Evolutionary conservation across 1,284 basidiomycete genomes (phyloP), one percentile per base, ranked within the genome.

Genomic region (Sanghuangporus weigelae): DNA sequence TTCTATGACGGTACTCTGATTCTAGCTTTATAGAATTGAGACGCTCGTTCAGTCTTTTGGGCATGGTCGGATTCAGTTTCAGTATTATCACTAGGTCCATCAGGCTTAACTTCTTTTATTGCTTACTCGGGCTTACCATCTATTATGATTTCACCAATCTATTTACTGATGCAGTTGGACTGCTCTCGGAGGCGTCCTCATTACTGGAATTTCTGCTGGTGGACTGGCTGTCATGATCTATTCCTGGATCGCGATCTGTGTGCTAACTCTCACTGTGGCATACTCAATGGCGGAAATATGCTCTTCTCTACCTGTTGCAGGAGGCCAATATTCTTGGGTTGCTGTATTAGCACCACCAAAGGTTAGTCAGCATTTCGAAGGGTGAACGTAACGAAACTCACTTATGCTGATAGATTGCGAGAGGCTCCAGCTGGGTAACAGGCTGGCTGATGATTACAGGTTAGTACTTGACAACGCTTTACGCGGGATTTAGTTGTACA

Each of bases 181-280:
- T 38, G 63, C 63, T 31, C 48, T 65, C 4, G 63, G 60, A 35
- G 64, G 64, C 6, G 64, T 65, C 11, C 64, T 65, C 31, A 65
- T 65, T 35, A 62, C 64, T 31, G 64, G 64, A n/a, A 61, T 65
- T 48, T 53, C 49, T 39, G 64, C 64, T 39, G 64, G 64, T 48
- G 64, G 64, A 53, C 64, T 60, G n/a, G 60, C 64, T 5, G 64
- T 65, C 19, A 65, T 65, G 64, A 65, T 65, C 7, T 65, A 62
- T 36, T 65, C 63, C 10, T 65, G 63, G 63, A 51, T 65, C 26
- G 63, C 42, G 10, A 65, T 65, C 7, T 65, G 55, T 2, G 12
- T 65, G 21, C 42, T 62, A 2, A 44, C 60, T 16, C 59, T 65
- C 12, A 55, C 60, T 42, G 64, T 65, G 14, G 64, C 64, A 31